A percentile compares a stretch with the other conserved stretches of the same genome.
Conservation (phyloP, 2,329 filamentous ascomycete genomes). For the Phialemoniopsis sp. region DNA sequence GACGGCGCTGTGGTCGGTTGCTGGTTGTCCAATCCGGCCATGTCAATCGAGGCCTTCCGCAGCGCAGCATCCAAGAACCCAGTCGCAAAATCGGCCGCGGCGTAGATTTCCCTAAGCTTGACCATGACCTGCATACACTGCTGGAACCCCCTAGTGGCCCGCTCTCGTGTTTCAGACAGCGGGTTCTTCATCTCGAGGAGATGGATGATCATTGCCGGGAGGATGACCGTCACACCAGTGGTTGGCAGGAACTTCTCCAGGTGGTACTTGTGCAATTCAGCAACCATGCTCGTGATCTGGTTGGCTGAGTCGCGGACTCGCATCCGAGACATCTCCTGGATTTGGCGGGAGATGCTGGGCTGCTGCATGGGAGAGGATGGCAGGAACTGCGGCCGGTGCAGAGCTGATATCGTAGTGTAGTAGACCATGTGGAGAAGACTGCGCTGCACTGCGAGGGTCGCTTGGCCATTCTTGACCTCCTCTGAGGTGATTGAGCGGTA, state of each 20-base stretch:
- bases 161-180: constrained; percentile 64
- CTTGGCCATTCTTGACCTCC: constrained; percentile 56
- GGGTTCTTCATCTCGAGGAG: constrained; percentile 87
- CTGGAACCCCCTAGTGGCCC: constrained; percentile 76
- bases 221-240: constrained; percentile 83
- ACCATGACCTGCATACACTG: constrained; percentile 92
- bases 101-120: constrained; percentile 81
- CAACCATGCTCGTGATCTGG: constrained; percentile 81
- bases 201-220: constrained; percentile 92
- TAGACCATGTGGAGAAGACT: constrained; percentile 93
- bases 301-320: constrained; percentile 80
- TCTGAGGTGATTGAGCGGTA: constrained; percentile 54
- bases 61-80: constrained; percentile 91
- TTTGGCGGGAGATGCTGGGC: constrained; percentile 55
- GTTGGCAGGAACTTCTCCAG: constrained; percentile 81
- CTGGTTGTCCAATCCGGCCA: constrained; percentile 35
- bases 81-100: constrained; percentile 92
- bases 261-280: constrained; percentile 67
- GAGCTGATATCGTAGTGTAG: constrained; percentile 83
- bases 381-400: constrained; percentile 87
- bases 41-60: constrained; percentile 77
- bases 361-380: constrained; percentile 60
- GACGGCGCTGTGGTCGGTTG: constrained; percentile 9
- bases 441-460: constrained; percentile 64
- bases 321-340: constrained; percentile 77